phyloP scores from a whole-genome alignment of 257 asterid species.

The Capsicum baccatum region DNA sequence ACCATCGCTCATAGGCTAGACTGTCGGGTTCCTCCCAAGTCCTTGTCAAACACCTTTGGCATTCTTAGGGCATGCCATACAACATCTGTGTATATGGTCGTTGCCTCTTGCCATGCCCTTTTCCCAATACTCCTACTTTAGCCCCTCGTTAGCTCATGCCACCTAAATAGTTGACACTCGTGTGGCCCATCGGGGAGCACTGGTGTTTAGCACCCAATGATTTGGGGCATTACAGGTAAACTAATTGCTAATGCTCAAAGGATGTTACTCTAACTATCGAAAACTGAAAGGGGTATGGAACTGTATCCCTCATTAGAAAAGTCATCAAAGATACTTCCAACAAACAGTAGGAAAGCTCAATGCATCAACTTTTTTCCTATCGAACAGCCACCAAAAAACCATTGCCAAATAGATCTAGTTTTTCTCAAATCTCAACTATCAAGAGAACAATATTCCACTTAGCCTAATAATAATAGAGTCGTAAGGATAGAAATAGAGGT shows the following conservation, averaged over 20 bases:
- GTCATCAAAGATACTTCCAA: neutral
- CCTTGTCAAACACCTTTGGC: neutral
- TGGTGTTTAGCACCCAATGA: neutral
- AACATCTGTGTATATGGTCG: no score
- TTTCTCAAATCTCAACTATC: neutral
- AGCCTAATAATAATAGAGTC: neutral
- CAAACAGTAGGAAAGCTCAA: constrained; percentile 1
- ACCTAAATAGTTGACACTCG: neutral
- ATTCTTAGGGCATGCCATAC: neutral
- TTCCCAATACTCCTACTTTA: neutral
- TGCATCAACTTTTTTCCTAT: constrained; percentile 21
- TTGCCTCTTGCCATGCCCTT: neutral
- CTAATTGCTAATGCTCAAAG: neutral
- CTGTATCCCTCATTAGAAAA: constrained; percentile 10
- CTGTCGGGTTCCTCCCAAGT: neutral
- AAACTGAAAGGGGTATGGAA: neutral
- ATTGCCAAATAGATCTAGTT: neutral
- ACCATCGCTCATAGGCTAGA: neutral
- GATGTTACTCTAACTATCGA: neutral
- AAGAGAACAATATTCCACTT: neutral
- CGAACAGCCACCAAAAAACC: neutral
- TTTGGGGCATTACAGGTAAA: neutral
- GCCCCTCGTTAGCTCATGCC: neutral
- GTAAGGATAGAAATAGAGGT: neutral
- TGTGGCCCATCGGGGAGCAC: neutral